Conservation (phyloP, 208 protist genomes). For the Trypanosoma cruzi region DNA sequence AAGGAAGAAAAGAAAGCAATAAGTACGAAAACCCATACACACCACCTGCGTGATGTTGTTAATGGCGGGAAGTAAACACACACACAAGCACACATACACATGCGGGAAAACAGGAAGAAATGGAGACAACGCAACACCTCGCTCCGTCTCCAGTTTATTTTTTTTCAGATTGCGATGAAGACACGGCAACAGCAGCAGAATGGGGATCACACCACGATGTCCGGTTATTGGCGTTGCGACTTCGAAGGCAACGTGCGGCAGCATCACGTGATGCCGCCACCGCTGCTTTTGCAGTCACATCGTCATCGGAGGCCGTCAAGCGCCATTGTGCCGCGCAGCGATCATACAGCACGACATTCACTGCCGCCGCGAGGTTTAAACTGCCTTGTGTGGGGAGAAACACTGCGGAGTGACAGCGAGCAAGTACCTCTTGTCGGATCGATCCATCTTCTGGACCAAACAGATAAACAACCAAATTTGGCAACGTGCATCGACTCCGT, state of each 20-base stretch:
- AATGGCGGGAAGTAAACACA: not conserved
- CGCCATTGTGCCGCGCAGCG: slow-evolving; percentile 45
- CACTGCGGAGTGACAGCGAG: slow-evolving; percentile 59
- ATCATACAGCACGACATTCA: slow-evolving; percentile 81
- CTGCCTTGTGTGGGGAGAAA: slow-evolving; percentile 73
- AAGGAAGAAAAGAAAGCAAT: not conserved
- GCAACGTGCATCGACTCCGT: not conserved
- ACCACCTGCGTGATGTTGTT: not conserved
- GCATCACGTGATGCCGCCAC: not conserved
- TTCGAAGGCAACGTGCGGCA: slow-evolving; percentile 12
- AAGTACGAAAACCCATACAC: not conserved
- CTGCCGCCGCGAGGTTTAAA: slow-evolving; percentile 70
- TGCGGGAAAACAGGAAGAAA: not conserved
- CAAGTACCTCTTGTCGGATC: slow-evolving; percentile 38
- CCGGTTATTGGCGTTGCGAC: slow-evolving; percentile 65
- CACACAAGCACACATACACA: slow-evolving; percentile 6
- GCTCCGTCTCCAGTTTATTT: not conserved
- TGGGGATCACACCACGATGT: slow-evolving; percentile 23
- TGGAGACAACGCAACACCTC: slow-evolving; percentile 4
- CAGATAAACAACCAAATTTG: slow-evolving; percentile 61
- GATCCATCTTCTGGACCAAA: slow-evolving; percentile 72
- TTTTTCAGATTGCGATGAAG: not conserved
- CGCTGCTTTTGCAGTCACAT: not conserved
- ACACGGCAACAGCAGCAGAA: not conserved
- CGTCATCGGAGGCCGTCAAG: not conserved